These are phyloP conservation scores for Kodamaea suecica DNA, from an alignment of 1,139 yeast species.

Conservation along the genomic window DNA sequence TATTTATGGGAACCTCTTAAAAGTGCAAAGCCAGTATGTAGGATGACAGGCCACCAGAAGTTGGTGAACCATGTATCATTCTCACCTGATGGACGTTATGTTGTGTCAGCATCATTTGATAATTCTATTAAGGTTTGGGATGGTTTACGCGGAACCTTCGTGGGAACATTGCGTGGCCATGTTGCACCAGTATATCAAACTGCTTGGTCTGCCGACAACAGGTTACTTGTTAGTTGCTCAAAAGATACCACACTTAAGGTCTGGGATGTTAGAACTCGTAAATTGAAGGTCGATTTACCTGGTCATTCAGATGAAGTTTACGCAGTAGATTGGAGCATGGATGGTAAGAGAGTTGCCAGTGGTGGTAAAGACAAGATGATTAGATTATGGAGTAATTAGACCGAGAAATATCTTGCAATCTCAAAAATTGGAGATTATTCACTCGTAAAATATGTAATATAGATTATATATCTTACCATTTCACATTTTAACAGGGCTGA, in stretches of 20 bases:
- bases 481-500: too few species aligned
- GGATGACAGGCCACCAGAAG: slow-evolving; percentile 98
- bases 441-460: too few species aligned
- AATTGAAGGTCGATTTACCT: slow-evolving; percentile 83
- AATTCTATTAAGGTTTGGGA: slow-evolving; percentile 96
- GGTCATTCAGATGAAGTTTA: slow-evolving; percentile 95
- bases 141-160: slow-evolving; percentile 85
- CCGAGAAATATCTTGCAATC: background rate
- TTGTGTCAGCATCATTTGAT: slow-evolving; percentile 93
- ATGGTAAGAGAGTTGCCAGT: slow-evolving; percentile 87
- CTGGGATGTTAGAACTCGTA: slow-evolving; percentile 89
- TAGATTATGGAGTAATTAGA: slow-evolving; percentile 62
- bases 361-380: slow-evolving; percentile 97
- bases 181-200: slow-evolving; percentile 98
- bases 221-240: slow-evolving; percentile 87
- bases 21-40: slow-evolving; percentile 74
- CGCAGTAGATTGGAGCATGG: slow-evolving; percentile 98
- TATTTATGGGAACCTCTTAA: slow-evolving; percentile 91
- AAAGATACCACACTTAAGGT: slow-evolving; percentile 96
- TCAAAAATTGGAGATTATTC: too few species aligned
- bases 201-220: slow-evolving; percentile 97
- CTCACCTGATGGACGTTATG: slow-evolving; percentile 90
- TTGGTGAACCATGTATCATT: slow-evolving; percentile 93
- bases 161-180: slow-evolving; percentile 91
- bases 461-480: too few species aligned